A percentile compares a stretch with the other conserved stretches of the same genome.
phyloP scores from a whole-genome alignment of 1,139 yeast genomes.

The Schizosaccharomyces versatilis region DNA sequence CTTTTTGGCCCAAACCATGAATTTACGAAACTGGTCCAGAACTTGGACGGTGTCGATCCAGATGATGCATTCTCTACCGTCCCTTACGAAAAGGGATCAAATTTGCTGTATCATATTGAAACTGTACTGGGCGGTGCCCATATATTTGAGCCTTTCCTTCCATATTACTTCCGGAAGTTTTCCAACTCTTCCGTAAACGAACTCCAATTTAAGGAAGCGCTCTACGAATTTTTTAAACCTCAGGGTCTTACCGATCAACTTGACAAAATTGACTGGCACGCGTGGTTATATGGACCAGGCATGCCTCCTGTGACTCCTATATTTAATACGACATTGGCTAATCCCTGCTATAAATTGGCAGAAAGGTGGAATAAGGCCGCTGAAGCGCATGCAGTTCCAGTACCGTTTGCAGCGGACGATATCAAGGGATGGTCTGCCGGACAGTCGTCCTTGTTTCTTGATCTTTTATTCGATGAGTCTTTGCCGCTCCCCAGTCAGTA shows the following conservation, averaged over 20 bases:
- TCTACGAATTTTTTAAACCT: constrained; percentile 32
- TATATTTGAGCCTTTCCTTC: constrained; percentile 57
- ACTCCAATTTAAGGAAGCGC: constrained; percentile 52
- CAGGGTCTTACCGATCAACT: constrained; percentile 18
- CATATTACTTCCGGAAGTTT: constrained; percentile 49
- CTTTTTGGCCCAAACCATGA: constrained; percentile 30
- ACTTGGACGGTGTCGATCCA: constrained; percentile 36
- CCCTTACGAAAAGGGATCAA: constrained; percentile 55
- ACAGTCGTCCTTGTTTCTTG: constrained; percentile 61
- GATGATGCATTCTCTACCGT: constrained; percentile 76
- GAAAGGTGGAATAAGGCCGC: constrained; percentile 34
- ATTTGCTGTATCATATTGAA: constrained; percentile 54
- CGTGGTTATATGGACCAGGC: constrained; percentile 64
- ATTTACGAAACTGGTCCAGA: constrained; percentile 7
- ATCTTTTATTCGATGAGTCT: constrained; percentile 28
- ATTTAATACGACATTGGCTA: constrained; percentile 59
- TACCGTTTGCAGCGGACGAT: constrained; percentile 24
- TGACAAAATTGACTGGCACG: constrained; percentile 59
- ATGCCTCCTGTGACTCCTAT: constrained; percentile 61
- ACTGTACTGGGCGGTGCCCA: constrained; percentile 29
- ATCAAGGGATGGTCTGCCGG: constrained; percentile 40
- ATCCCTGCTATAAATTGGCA: constrained; percentile 45
- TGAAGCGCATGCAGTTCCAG: constrained; percentile 14
- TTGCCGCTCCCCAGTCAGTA: constrained; percentile 19
- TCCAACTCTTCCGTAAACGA: constrained; percentile 56